A percentile compares a stretch with the other conserved stretches of the same genome.
Evolutionary conservation across 495 filamentous ascomycete species (phyloP).

Genomic region (Penicilliopsis zonata): DNA sequence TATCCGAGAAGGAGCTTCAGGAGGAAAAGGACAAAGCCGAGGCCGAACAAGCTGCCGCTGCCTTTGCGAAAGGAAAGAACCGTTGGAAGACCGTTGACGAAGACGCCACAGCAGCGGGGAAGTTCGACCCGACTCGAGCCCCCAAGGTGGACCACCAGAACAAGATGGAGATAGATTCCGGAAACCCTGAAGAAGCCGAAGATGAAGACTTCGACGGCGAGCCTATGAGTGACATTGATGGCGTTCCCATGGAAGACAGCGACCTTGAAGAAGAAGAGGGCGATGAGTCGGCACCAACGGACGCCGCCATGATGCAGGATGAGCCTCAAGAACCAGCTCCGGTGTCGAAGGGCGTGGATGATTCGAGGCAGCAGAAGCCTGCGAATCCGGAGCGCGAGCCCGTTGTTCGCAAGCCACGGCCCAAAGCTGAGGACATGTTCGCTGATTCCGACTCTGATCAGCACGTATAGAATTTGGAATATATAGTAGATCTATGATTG

Average conservation of each 20-base stretch:
- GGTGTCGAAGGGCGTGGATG: conserved; percentile 7
- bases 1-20: conserved; percentile 36
- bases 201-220: conserved; percentile 23
- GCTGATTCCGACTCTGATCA: conserved; percentile 54
- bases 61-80: conserved; percentile 37
- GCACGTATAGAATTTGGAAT: no score
- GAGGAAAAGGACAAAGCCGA: conserved; percentile 39
- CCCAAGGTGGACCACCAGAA: conserved; percentile 8
- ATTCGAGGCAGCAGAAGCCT: conserved; percentile 12
- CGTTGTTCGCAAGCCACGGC: conserved; percentile 42
- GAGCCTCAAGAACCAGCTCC: conserved; percentile 7
- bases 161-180: conserved; percentile 13
- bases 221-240: conserved; percentile 31
- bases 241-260: conserved; percentile 45
- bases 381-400: conserved; percentile 12
- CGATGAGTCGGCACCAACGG: conserved; percentile 45
- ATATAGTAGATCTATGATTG: no score
- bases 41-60: conserved; percentile 22
- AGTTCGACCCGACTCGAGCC: conserved; percentile 19
- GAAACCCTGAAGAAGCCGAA: conserved; percentile 5
- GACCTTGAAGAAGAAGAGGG: conserved; percentile 35
- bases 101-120: conserved; percentile 27
- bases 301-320: conserved; percentile 32
- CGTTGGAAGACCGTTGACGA: conserved; percentile 66
- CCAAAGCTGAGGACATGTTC: conserved; percentile 92